phyloP scores from a whole-genome alignment of 805 yeast genomes.

The Komagataella populi region DNA sequence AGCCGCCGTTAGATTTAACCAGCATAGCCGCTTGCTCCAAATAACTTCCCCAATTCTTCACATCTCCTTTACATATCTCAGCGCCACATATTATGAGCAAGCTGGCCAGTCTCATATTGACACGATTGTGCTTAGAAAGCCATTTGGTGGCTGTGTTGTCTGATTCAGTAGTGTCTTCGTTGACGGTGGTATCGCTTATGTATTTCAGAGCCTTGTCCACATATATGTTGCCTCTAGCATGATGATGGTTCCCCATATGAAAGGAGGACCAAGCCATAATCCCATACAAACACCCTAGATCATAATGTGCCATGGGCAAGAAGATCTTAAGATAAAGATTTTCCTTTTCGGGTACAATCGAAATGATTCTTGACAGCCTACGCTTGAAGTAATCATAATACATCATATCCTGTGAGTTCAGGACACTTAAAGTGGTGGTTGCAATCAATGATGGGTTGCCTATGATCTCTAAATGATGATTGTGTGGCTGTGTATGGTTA shows the following conservation, averaged over 20 bases:
- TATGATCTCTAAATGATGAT: background rate
- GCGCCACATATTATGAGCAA: slow-evolving; percentile 63
- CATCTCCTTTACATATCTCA: slow-evolving; percentile 75
- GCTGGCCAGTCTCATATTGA: slow-evolving; percentile 42
- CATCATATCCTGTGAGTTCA: slow-evolving; percentile 5
- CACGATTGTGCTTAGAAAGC: slow-evolving; percentile 15
- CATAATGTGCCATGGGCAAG: slow-evolving; percentile 39
- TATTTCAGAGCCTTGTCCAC: slow-evolving; percentile 32
- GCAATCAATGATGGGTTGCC: slow-evolving; percentile 15
- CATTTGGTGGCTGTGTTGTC: slow-evolving; percentile 2
- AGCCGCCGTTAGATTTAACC: slow-evolving; percentile 49
- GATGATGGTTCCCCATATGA: slow-evolving; percentile 27
- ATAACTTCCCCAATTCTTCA: slow-evolving; percentile 57
- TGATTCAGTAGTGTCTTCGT: slow-evolving; percentile 9
- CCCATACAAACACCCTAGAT: slow-evolving; percentile 35
- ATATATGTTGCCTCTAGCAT: slow-evolving; percentile 33
- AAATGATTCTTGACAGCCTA: slow-evolving; percentile 25
- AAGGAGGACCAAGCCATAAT: slow-evolving; percentile 44
- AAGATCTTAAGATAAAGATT: slow-evolving; percentile 38
- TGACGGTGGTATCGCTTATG: slow-evolving; percentile 19
- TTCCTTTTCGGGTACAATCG: slow-evolving; percentile 35
- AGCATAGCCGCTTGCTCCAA: slow-evolving; percentile 54
- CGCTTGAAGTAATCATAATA: slow-evolving; percentile 36
- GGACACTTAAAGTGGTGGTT: slow-evolving; percentile 12
- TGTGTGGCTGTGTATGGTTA: background rate